Conservation (phyloP, 2,329 filamentous ascomycete species). For the Didymella keratinophila region DNA sequence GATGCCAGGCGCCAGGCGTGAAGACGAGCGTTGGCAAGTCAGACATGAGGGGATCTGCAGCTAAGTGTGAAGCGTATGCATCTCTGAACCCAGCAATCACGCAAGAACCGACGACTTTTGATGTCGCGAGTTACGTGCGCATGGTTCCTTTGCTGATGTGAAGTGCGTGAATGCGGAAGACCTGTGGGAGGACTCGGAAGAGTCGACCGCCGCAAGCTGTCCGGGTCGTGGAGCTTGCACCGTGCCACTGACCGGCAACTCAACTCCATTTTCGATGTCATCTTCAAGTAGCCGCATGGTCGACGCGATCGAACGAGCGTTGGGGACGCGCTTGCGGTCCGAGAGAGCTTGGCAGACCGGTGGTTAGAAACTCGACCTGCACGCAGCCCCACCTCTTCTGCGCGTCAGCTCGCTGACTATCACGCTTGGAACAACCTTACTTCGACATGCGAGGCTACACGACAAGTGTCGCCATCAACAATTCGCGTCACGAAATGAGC, state of each 20-base stretch:
- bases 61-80: not conserved
- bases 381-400: not conserved
- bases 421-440: not conserved
- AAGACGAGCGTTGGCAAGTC: constrained; percentile 14
- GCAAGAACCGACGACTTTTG: not conserved
- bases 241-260: not conserved
- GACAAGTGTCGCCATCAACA: not conserved
- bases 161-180: not conserved
- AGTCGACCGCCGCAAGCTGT: not conserved
- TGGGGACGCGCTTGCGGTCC: not conserved
- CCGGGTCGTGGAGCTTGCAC: not conserved
- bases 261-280: not conserved
- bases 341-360: not conserved
- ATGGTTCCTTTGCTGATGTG: not conserved
- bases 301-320: not conserved
- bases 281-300: not conserved
- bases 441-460: not conserved
- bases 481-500: not conserved
- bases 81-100: not conserved
- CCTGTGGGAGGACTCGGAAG: not conserved
- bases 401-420: not conserved
- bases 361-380: not conserved
- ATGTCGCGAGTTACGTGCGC: not conserved
- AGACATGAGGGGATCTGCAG: not conserved
- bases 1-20: constrained; percentile 27